Evolutionary conservation across 2,329 filamentous ascomycete species (phyloP), one percentile per base, ranked within the genome.

Genomic region (Acrocalymma vagum): DNA sequence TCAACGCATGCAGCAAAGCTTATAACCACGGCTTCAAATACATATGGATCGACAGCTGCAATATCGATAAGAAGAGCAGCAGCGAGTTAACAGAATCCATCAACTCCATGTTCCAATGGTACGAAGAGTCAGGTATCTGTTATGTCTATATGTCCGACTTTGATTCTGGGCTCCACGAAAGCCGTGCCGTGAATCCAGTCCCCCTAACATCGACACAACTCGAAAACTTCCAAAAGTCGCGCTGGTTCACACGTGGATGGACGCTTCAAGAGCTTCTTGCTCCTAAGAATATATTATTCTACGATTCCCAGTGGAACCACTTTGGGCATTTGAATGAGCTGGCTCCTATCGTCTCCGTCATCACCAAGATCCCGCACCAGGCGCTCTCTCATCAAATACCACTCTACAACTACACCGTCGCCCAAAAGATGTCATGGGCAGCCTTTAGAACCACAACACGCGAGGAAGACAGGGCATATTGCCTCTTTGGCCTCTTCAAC

Each of bases 401-500:
- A 13, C 16, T 20, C 6, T 22, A 34, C 21, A 13, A 13, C 4
- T 26, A 31, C 18, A 21, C 20, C 3, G 20, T 39, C 9, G 32
- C 32, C 5, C 32, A 25, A 14, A 26, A 18, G 6, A 38, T 38
- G 35, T 11, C 22, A n/a, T 51, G 47, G 47, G 43, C 39, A 0
- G 16, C 33, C 8, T 25, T 9, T 7, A 15, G 47, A 9, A 21
- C 20, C 16, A 48, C 44, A 13, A 41, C 51, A 5, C 30, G 45
- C 18, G 20, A 26, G 16, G 62, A 65, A 47, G 62, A 65, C 42
- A 39, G 34, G 16, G 58, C 59, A 2, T 65, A 65, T 36, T 64
- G 41, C 16, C 44, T 65, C 3, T 34, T 65, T 4, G 60, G 60
- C 2, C 34, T 62, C 13, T 54, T 60, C 27, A 38, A 45, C 26